Evolutionary conservation across 1,284 basidiomycete species (phyloP), one percentile per base, ranked within the genome.

Genomic region (Gastroboletus turbinatus): DNA sequence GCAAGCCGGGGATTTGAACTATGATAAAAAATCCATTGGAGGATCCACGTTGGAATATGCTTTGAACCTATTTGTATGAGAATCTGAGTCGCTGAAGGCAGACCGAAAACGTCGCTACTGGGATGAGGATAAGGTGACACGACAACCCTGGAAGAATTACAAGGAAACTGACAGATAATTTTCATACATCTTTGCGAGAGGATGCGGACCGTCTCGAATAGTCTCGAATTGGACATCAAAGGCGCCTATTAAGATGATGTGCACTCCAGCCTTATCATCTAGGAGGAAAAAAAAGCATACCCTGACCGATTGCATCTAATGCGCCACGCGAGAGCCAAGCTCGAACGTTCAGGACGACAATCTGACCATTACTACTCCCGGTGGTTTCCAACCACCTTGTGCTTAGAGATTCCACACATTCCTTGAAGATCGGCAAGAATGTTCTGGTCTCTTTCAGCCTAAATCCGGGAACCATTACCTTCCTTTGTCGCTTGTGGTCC

Each of bases 231-330:
- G 66, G 58, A 76, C 69, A 48, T 77, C 75, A 50, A 80, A 80
- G 21, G 74, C 77, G 38, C 71, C 77, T 78, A 36, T 56, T 32
- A 39, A 50, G 11, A 33, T 16, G 38, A 21, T 33, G 40, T 19
- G 30, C n/a, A 36, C 35, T 46, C 23, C 25, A 59, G 14, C 19
- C n/a, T 16, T 17, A 21, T 32, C n/a, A 5, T 19, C 51, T 19
- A 2, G n/a, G 7, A 19, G 30, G 5, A 5, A 23, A 46, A 36
- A 68, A 55, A 19, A 10, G 2, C 49, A 13, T 55, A 78, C 78
- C 76, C 59, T 74, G 71, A 17, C 77, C 78, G 23, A 80, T 75
- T 9, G 75, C 71, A 65, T 80, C 79, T 32, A 81, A 57, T 2
- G 76, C 71, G 5, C 73, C 75, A 13, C 73, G 70, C 39, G 75